phyloP scores from a whole-genome alignment of 1,139 yeast species.

The Suhomyces yuchorum region DNA sequence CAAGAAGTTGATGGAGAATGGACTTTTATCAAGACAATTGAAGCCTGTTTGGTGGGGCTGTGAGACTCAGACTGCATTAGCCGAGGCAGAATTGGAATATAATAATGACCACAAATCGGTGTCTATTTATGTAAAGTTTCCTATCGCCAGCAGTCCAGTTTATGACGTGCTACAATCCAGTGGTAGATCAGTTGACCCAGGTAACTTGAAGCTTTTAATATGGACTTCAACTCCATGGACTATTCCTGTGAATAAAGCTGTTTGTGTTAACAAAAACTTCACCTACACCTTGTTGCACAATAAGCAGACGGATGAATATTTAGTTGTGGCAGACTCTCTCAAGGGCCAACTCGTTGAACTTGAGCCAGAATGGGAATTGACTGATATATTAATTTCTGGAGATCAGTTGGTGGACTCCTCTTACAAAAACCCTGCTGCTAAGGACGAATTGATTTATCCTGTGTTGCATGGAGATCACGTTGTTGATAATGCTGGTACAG shows the following conservation, averaged over 20 bases:
- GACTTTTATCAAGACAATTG: slow-evolving; percentile 76
- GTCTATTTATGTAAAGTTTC: slow-evolving; percentile 74
- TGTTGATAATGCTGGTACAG: slow-evolving; percentile 82
- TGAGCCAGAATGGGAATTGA: slow-evolving; percentile 15
- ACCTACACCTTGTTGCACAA: slow-evolving; percentile 56
- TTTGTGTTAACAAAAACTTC: slow-evolving; percentile 65
- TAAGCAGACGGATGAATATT: slow-evolving; percentile 32
- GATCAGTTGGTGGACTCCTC: slow-evolving; percentile 38
- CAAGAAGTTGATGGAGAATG: slow-evolving; percentile 61
- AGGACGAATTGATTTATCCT: slow-evolving; percentile 46
- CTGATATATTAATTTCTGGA: slow-evolving; percentile 41
- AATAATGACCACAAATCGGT: slow-evolving; percentile 69
- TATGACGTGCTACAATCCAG: slow-evolving; percentile 4
- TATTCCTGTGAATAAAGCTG: slow-evolving; percentile 80
- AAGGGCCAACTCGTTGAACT: slow-evolving; percentile 29
- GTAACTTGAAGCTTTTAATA: slow-evolving; percentile 45
- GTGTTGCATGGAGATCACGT: slow-evolving; percentile 83
- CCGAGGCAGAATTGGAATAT: slow-evolving; percentile 95
- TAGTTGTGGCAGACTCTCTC: slow-evolving; percentile 55
- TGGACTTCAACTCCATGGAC: slow-evolving; percentile 99
- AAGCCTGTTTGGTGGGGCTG: slow-evolving; percentile 99
- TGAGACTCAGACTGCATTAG: slow-evolving; percentile 89
- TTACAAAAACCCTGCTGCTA: slow-evolving; percentile 63
- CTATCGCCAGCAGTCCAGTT: slow-evolving; percentile 30
- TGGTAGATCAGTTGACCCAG: slow-evolving; percentile 5